Evolutionary conservation across 1,284 basidiomycete species (phyloP).

Genomic region (Thecaphora thlaspeos): DNA sequence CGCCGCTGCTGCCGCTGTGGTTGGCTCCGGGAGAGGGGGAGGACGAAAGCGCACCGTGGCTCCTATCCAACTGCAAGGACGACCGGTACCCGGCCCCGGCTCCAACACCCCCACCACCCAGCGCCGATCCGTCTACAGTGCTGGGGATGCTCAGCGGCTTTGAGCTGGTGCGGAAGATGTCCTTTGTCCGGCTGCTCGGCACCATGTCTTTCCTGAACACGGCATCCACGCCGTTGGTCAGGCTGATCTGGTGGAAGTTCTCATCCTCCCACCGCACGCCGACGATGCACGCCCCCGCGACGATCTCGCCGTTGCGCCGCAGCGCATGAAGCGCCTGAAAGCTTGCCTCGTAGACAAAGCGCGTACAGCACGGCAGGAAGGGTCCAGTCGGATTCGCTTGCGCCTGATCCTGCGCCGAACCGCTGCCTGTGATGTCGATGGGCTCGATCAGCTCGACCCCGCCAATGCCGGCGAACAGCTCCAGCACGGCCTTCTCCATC

Average conservation of each 20-base stretch:
- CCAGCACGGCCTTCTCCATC: slow-evolving; percentile 39
- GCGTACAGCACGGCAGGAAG: slow-evolving; percentile 21
- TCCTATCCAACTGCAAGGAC: no score
- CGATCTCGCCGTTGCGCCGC: slow-evolving; percentile 35
- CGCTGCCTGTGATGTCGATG: slow-evolving; percentile 32
- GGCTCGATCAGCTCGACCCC: slow-evolving; percentile 35
- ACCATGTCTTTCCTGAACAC: slow-evolving; percentile 37
- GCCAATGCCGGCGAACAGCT: slow-evolving; percentile 36
- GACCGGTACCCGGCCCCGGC: not conserved
- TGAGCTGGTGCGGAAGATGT: slow-evolving; percentile 18
- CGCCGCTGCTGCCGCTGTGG: not conserved
- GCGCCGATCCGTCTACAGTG: slow-evolving; percentile 7
- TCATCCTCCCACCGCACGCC: slow-evolving; percentile 49
- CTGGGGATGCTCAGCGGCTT: slow-evolving; percentile 21
- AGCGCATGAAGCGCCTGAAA: slow-evolving; percentile 45
- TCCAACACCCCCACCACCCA: not conserved
- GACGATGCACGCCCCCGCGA: slow-evolving; percentile 40
- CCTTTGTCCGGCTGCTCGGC: slow-evolving; percentile 20
- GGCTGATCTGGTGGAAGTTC: slow-evolving; percentile 39
- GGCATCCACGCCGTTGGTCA: slow-evolving; percentile 40
- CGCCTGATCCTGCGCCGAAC: slow-evolving; percentile 26
- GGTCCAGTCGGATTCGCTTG: slow-evolving; percentile 15
- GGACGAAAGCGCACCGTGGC: no score
- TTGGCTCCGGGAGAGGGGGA: no score
- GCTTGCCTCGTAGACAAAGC: slow-evolving; percentile 31